Base-by-base conservation (phyloP, 352 stramenopile species). In the Phytopythium montanum region DNA sequence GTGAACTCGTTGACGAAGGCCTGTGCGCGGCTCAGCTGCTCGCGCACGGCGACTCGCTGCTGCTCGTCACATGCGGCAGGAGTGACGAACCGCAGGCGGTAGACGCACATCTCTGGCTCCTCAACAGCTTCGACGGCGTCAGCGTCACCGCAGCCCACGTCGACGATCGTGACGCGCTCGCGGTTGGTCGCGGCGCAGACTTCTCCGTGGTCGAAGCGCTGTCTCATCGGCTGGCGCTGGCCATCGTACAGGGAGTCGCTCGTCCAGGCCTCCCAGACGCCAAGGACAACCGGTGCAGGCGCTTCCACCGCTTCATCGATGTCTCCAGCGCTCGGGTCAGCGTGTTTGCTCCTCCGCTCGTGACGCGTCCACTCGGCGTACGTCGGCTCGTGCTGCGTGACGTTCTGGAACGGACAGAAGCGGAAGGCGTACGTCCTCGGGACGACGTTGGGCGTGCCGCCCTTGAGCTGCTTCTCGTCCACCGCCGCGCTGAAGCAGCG, bases 31-130 rank as follows among this genome's bases (percentile, higher is more conserved):
- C 56, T 51, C 39, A 62, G 46, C 25, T 26, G 16, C 28, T 41
- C 12, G 8, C 39, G 38, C 38, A 74, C 29, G 6, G 52, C 46
- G 2, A 64, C 42, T 61, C 70, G 39, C 58, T 85, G 58, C 5
- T 34, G 31, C 13, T 21, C 23, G 18, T 67, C 62, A 53, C 82
- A 94, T 9, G 77, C 81, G 2, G 79, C 82, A 0, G 82, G 79
- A 0, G 82, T 88, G 54, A 72, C 85, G 55, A 98, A 96, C 46
- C 56, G 62, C 52, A 98, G 75, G 16, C 83, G 73, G 67, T 98
- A 98, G 33, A 85, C 63, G 60, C 94, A 98, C 64, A 95, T 98
- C 54, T 94, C 76, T 29, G 83, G 79, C 69, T 98, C 94, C 52
- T 97, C 85, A 8, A 96, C 81, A 10, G 76, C 84, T n/a, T 95